Conservation (phyloP, 2,329 filamentous ascomycete genomes). For the Trichoderma sp. region DNA sequence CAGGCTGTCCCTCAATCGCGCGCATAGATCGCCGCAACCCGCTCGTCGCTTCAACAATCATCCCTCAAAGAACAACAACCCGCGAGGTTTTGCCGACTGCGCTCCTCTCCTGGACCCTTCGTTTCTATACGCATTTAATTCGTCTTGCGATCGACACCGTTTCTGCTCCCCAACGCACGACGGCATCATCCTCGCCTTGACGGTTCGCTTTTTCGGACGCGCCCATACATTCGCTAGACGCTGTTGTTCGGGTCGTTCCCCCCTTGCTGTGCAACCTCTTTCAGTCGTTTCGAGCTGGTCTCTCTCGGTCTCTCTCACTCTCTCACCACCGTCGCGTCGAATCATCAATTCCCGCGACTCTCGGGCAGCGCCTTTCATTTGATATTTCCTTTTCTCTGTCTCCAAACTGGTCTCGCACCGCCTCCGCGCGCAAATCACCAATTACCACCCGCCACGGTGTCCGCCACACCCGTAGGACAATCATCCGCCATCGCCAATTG, state of each 20-base stretch:
- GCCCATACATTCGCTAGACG: conserved; percentile 44
- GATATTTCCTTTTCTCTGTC: conserved; percentile 6
- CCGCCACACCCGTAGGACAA: background rate
- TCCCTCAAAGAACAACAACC: background rate
- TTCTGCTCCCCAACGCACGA: background rate
- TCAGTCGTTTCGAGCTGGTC: conserved; percentile 47
- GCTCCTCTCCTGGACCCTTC: conserved; percentile 29
- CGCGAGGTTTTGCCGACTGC: conserved; percentile 31
- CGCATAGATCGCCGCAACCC: conserved; percentile 6
- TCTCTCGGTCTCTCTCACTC: conserved; percentile 26
- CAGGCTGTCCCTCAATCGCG: conserved; percentile 22
- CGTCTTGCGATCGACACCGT: conserved; percentile 17
- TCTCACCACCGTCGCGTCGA: conserved; percentile 26
- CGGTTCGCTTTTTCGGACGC: conserved; percentile 38
- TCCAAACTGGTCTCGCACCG: background rate
- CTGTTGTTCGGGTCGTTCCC: conserved; percentile 39
- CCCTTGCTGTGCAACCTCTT: conserved; percentile 29
- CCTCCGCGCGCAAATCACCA: background rate
- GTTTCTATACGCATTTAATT: conserved; percentile 40
- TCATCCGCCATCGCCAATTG: conserved; percentile 18
- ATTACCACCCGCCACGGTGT: conserved; percentile 1
- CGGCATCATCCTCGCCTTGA: conserved; percentile 36
- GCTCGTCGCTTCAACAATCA: background rate
- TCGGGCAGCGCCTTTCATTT: conserved; percentile 36
- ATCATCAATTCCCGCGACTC: conserved; percentile 25